Evolutionary conservation across 441 rosid species (phyloP), one percentile per base, ranked within the genome.

Genomic region (Populus tomentosa): DNA sequence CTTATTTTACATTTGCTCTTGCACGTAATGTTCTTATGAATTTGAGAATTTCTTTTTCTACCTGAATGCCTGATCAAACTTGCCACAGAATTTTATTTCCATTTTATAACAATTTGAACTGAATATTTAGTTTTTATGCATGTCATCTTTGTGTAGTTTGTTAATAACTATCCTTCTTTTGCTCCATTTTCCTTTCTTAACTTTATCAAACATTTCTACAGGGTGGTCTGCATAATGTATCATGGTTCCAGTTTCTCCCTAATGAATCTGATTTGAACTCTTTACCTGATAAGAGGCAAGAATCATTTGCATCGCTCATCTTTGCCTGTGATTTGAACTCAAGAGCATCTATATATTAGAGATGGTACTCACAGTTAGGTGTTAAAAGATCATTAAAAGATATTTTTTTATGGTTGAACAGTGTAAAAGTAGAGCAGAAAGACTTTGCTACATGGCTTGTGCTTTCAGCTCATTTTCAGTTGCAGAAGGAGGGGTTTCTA

Each of bases 241-340:
- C 99, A 30, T 97, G 99, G 99, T 97, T 97, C 87, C 99, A 97
- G 88, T 91, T 93, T 85, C 92, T 92, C 77, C 98, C 98, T 1
- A 86, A 85, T 77, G 99, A 97, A 83, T 80, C 97, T 76, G 98
- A 93, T 82, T 82, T 97, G 70, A 93, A 80, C 73, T 83, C 88
- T 80, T 73, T 91, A 24, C 84, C 90, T 14, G 98, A 93, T 80
- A 87, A 86, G 88, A 93, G 98, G 99, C 94, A 76, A 70, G 84
- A 72, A 76, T 71, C 36, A 42, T 18, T 26, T 16, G 26, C 50
- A 75, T 71, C 70, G 20, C 28, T 67, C 26, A 36, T 67, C 4
- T 30, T 69, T 67, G 62, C 35, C 14, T 63, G 59, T 66, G 68
- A 7, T 64, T 71, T 36, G 65, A 67, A n/a, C 33, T 26, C 32